Base-by-base conservation (phyloP, 2,329 filamentous ascomycete genomes). In the Intubia oerlemansii region DNA sequence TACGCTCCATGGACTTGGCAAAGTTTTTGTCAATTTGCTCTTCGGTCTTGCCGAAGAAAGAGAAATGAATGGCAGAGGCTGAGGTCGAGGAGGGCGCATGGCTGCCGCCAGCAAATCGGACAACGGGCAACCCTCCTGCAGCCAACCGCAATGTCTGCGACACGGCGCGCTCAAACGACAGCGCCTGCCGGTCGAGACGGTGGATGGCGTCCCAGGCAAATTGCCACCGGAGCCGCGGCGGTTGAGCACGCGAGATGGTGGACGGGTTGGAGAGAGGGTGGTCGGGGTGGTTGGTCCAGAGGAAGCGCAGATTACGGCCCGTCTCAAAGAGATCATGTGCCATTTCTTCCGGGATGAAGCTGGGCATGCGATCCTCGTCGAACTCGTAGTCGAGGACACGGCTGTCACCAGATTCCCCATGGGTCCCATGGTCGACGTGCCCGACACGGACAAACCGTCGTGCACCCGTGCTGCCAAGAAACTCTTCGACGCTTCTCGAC, bases 251-350 rank as follows among this genome's bases (percentile, higher is more conserved):
- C 8, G 43, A 39, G 5, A 66, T 45, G 5, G 61, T 51, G 16
- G 56, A 52, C n/a, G 54, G 42, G 24, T 56, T 57, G 10, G 66
- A 62, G 24, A 88, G 52, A 0, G 73, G 68, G 43, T 90, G 77
- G 2, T 69, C 56, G 5, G 77, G 63, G 43, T 88, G 76, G 38
- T 75, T 68, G 14, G 56, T 53, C 39, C 69, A 65, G 27, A 91
- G 56, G 30, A 88, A 69, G 7, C 76, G 66, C 27, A 91, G 49
- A 43, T 76, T 85, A 40, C 64, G 66, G 4, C 79, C 81, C 4
- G 72, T 76, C 44, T 90, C 79, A 37, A 85, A 84, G n/a, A 88
- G 66, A 5, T 59, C 54, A 28, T 64, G 59, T 4, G 68, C 71
- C 38, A 84, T 63, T 32, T 88, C 78, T 5, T 54, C 46, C 0